phyloP scores from a whole-genome alignment of 306 rosid species.

The Castanea sativa region DNA sequence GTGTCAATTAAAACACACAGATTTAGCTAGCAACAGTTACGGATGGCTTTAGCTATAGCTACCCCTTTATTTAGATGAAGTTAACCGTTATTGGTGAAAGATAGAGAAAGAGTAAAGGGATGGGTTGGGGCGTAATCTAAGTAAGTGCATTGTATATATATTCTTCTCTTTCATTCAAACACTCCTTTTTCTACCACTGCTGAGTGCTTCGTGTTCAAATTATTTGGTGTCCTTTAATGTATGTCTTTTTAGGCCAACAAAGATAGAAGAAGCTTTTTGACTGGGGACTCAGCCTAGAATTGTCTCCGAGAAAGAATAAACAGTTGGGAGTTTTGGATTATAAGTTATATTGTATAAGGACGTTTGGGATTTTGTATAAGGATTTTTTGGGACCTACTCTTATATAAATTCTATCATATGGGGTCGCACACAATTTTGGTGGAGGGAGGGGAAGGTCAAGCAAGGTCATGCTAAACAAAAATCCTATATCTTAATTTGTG shows the following conservation, averaged over 20 bases:
- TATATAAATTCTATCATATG: neutral
- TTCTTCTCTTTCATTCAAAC: slow-evolving; percentile 73
- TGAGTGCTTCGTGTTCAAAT: slow-evolving; percentile 78
- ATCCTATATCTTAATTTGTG: too few species aligned
- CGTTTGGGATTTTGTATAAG: slow-evolving; percentile 7
- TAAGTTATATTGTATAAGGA: slow-evolving; percentile 11
- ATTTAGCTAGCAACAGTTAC: slow-evolving; percentile 24
- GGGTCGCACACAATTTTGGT: slow-evolving; percentile 9
- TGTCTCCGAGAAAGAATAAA: slow-evolving; percentile 31
- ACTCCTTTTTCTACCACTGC: slow-evolving; percentile 70
- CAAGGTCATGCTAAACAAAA: too few species aligned
- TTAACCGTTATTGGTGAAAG: slow-evolving; percentile 47
- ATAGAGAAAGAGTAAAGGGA: slow-evolving; percentile 30
- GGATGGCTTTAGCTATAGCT: slow-evolving; percentile 31
- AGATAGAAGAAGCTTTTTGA: slow-evolving; percentile 87
- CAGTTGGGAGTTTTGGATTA: slow-evolving; percentile 52
- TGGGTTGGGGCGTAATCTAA: slow-evolving; percentile 52
- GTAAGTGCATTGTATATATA: slow-evolving; percentile 43
- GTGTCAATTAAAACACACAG: slow-evolving; percentile 21
- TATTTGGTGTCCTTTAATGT: slow-evolving; percentile 63
- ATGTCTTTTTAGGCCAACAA: slow-evolving; percentile 98
- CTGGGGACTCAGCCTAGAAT: slow-evolving; percentile 40
- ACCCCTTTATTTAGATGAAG: slow-evolving; percentile 34
- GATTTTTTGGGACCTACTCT: slow-evolving; percentile 21
- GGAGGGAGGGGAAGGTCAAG: too few species aligned